A percentile compares a stretch with the other conserved stretches of the same genome.
Evolutionary conservation across 495 filamentous ascomycete genomes (phyloP).

Genomic region (Mytilinidion resinicola): DNA sequence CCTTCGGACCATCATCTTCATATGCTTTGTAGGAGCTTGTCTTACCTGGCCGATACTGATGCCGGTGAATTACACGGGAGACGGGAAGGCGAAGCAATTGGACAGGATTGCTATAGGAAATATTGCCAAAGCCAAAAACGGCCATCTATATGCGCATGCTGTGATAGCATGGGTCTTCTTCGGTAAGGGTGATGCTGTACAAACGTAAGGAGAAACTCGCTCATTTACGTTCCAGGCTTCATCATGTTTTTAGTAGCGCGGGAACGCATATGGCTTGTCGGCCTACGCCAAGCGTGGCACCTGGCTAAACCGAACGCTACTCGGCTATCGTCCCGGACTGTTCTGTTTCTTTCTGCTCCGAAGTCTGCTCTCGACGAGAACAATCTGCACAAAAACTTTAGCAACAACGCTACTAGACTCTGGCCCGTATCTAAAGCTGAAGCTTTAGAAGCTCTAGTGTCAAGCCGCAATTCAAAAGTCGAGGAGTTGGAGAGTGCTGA

Average conservation of each 20-base stretch:
- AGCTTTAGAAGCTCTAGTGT: conserved; percentile 28
- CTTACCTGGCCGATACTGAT: conserved; percentile 84
- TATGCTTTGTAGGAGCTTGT: conserved; percentile 72
- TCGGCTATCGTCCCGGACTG: conserved; percentile 61
- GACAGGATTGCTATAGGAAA: conserved; percentile 64
- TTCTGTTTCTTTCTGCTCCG: conserved; percentile 64
- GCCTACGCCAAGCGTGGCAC: conserved; percentile 63
- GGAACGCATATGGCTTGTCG: conserved; percentile 63
- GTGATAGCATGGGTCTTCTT: conserved; percentile 49
- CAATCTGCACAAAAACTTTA: conserved; percentile 28
- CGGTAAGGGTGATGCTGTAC: conserved; percentile 37
- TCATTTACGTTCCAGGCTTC: conserved; percentile 43
- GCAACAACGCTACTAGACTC: conserved; percentile 49
- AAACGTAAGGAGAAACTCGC: not conserved
- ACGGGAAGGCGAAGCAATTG: conserved; percentile 51
- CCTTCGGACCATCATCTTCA: conserved; percentile 61
- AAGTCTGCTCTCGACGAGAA: conserved; percentile 37
- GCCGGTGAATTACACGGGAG: conserved; percentile 76
- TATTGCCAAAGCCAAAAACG: conserved; percentile 43
- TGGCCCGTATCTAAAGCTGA: conserved; percentile 47
- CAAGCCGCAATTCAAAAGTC: conserved; percentile 21
- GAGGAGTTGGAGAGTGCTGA: conserved; percentile 34
- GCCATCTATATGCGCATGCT: conserved; percentile 57
- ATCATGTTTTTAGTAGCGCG: conserved; percentile 60
- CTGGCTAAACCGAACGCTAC: conserved; percentile 60